Conservation (phyloP, 2,329 filamentous ascomycete species). For the Leptographium radiaticola region DNA sequence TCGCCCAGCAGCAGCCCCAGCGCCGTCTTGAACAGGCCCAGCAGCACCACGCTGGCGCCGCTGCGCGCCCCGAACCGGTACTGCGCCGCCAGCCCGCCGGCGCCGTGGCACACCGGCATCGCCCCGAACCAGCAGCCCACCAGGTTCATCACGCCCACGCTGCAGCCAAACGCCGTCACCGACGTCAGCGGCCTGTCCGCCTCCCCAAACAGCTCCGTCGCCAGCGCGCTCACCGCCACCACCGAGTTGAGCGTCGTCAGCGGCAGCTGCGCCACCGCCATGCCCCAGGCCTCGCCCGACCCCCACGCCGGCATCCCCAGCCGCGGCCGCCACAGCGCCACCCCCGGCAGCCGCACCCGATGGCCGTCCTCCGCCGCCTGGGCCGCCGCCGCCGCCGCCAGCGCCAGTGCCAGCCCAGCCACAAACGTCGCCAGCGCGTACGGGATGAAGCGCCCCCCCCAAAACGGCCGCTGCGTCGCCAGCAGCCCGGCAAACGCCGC, state of each 20-base stretch:
- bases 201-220: slow-evolving; percentile 59
- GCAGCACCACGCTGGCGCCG: slow-evolving; percentile 67
- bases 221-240: slow-evolving; percentile 71
- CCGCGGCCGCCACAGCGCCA: slow-evolving; percentile 48
- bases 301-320: slow-evolving; percentile 28
- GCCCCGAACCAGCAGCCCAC: slow-evolving; percentile 80
- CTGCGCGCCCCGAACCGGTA: slow-evolving; percentile 84
- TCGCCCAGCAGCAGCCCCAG: slow-evolving; percentile 66
- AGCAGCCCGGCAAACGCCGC: slow-evolving; percentile 60
- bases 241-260: slow-evolving; percentile 88
- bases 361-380: slow-evolving; percentile 12
- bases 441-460: slow-evolving; percentile 35
- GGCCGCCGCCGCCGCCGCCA: slow-evolving; percentile 20
- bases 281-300: slow-evolving; percentile 28
- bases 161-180: slow-evolving; percentile 66
- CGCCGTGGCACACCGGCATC: slow-evolving; percentile 93
- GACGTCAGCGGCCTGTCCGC: slow-evolving; percentile 30
- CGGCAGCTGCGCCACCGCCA: slow-evolving; percentile 76
- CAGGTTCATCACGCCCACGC: slow-evolving; percentile 74
- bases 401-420: slow-evolving; percentile 52
- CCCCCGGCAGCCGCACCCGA: slow-evolving; percentile 29
- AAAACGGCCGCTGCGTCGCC: slow-evolving; percentile 34
- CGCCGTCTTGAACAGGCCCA: slow-evolving; percentile 63
- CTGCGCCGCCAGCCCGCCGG: slow-evolving; percentile 80
- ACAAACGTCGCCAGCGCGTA: slow-evolving; percentile 65